These are phyloP conservation scores for Dunaliella sp. DNA, from an alignment of 139 green algal species.

Conservation along the genomic window DNA sequence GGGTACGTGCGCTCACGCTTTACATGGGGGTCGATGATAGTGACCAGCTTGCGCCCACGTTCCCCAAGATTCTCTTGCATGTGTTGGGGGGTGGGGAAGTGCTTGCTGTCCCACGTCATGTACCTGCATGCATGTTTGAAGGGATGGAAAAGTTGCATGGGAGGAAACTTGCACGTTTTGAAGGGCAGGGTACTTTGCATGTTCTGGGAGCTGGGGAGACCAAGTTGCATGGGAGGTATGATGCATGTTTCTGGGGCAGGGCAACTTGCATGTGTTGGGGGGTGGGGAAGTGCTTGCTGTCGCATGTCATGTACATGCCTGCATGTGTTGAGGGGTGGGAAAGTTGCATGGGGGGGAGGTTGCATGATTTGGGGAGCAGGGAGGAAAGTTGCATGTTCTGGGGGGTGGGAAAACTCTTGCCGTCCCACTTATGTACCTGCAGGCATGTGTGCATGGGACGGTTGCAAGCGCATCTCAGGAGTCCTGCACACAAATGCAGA, in stretches of 20 bases:
- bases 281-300: conserved; percentile 77
- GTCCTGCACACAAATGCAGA: too few species aligned
- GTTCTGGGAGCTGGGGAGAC: neutral
- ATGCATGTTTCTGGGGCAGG: neutral
- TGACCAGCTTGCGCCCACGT: conserved; percentile 88
- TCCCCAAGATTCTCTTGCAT: conserved; percentile 70
- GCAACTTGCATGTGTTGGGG: neutral
- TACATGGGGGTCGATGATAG: conserved; percentile 98
- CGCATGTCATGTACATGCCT: conserved; percentile 98
- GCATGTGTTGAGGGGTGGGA: too few species aligned
- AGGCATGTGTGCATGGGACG: too few species aligned
- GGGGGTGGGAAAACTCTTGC: neutral
- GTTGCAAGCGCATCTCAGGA: too few species aligned
- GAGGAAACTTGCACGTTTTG: too few species aligned
- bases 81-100: conserved; percentile 78
- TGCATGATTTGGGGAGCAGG: neutral
- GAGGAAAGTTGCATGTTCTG: neutral
- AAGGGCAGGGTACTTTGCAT: neutral
- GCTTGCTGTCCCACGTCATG: conserved; percentile 91
- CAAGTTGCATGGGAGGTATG: neutral
- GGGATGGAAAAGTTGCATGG: too few species aligned
- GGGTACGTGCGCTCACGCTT: conserved; percentile 88
- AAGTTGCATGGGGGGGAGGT: neutral
- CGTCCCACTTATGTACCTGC: neutral
- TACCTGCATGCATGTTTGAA: conserved; percentile 65